phyloP scores from a whole-genome alignment of 768 basidiomycete genomes.

The Lentinula raphanica region DNA sequence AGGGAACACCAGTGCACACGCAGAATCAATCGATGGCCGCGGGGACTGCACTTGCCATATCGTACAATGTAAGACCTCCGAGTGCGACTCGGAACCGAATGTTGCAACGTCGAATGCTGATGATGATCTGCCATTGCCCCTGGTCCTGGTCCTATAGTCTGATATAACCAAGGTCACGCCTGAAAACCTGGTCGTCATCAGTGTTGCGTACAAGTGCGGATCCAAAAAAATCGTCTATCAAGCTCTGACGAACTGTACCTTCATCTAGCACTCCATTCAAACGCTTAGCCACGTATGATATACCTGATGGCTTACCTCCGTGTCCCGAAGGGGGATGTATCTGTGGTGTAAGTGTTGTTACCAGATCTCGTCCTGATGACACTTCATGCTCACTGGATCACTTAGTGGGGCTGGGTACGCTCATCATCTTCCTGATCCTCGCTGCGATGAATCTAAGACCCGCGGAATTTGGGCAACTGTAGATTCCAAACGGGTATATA shows the following conservation, averaged over 20 bases:
- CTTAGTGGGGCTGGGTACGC: slow-evolving; percentile 1
- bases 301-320: slow-evolving; percentile 43
- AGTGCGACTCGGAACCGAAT: neutral
- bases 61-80: slow-evolving; percentile 34
- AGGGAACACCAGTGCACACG: neutral
- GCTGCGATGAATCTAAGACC: neutral
- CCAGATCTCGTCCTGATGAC: neutral
- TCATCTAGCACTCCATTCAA: slow-evolving; percentile 48
- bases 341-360: slow-evolving; percentile 36
- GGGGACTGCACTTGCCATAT: slow-evolving; percentile 52
- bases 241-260: neutral
- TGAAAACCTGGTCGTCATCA: slow-evolving; percentile 48
- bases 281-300: slow-evolving; percentile 39
- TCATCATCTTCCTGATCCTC: neutral
- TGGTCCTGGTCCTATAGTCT: slow-evolving; percentile 32
- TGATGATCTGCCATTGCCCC: neutral
- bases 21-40: slow-evolving; percentile 45
- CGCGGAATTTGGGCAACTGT: neutral
- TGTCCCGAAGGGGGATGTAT: slow-evolving; percentile 48
- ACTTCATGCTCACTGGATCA: neutral
- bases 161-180: slow-evolving; percentile 40
- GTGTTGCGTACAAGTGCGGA: slow-evolving; percentile 41
- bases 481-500: slow-evolving; percentile 4
- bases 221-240: neutral
- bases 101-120: no score